Conservation (phyloP, 306 rosid genomes). For the Oemleria cerasiformis region DNA sequence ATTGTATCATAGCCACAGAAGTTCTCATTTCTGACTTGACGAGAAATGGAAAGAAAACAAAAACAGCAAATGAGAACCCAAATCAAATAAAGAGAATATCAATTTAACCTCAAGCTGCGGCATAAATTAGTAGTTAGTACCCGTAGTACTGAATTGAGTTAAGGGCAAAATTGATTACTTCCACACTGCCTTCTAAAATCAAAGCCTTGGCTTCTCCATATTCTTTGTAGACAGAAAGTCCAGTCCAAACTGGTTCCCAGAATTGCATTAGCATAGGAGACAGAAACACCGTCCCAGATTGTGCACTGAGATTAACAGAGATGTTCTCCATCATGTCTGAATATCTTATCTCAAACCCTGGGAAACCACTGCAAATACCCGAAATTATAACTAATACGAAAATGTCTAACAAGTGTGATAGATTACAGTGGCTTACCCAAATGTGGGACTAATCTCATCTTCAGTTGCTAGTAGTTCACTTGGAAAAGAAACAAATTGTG, state of each 20-base stretch:
- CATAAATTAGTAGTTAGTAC: constrained; percentile 26
- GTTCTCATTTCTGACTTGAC: constrained; percentile 58
- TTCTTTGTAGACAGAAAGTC: constrained; percentile 35
- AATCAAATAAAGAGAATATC: too few relatives aligned
- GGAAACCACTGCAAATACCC: constrained; percentile 55
- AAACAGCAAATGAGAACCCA: not conserved
- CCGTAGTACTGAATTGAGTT: constrained; percentile 79
- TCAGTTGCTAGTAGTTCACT: constrained; percentile 73
- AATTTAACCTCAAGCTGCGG: too few relatives aligned
- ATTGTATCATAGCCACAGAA: constrained; percentile 61
- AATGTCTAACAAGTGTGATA: not conserved
- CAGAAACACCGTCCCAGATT: constrained; percentile 53
- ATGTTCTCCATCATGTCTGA: constrained; percentile 68
- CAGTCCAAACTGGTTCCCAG: constrained; percentile 54
- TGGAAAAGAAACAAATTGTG: constrained; percentile 73
- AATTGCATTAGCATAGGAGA: constrained; percentile 71
- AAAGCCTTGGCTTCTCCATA: constrained; percentile 44
- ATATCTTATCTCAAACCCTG: constrained; percentile 70
- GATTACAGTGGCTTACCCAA: constrained; percentile 47
- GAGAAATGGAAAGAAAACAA: not conserved
- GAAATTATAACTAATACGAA: not conserved
- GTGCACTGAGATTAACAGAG: constrained; percentile 58
- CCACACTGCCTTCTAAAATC: constrained; percentile 59
- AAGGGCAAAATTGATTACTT: constrained; percentile 67
- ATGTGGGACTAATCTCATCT: constrained; percentile 67